Percentiles rank a stretch among this genome's conserved stretches.
These are phyloP conservation scores for Vigna radiata DNA, from an alignment of 306 rosid species.

Conservation along the genomic window DNA sequence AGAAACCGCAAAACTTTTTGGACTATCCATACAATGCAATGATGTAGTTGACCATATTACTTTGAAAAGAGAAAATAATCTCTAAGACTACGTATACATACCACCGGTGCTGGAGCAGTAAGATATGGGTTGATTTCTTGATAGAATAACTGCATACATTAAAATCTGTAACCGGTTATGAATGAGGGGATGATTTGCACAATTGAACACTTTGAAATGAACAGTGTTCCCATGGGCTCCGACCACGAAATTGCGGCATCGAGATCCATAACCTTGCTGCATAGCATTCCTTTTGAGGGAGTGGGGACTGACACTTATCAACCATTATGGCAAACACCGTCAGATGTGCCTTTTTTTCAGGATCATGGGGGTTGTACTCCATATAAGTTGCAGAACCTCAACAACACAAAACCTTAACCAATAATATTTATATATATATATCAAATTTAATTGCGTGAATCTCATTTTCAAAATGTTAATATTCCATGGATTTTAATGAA, in stretches of 20 bases:
- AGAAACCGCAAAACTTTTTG: slow-evolving; percentile 34
- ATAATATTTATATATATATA: too few species aligned
- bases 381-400: slow-evolving; percentile 33
- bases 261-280: slow-evolving; percentile 55
- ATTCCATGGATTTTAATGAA: slow-evolving; percentile 18
- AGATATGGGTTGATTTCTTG: slow-evolving; percentile 37
- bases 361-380: slow-evolving; percentile 43
- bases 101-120: not conserved
- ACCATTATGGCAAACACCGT: slow-evolving; percentile 38
- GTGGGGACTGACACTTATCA: slow-evolving; percentile 32
- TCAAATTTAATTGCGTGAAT: not conserved
- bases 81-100: not conserved
- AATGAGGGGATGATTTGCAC: slow-evolving; percentile 30
- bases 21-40: slow-evolving; percentile 29
- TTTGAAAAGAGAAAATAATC: slow-evolving; percentile 38
- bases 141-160: slow-evolving; percentile 32
- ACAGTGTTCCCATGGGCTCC: slow-evolving; percentile 57
- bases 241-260: slow-evolving; percentile 63
- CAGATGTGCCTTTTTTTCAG: slow-evolving; percentile 41
- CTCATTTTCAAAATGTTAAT: slow-evolving; percentile 14
- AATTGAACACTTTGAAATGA: slow-evolving; percentile 33
- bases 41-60: slow-evolving; percentile 33
- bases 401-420: not conserved
- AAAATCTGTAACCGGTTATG: slow-evolving; percentile 36
- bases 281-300: slow-evolving; percentile 48